These are phyloP conservation scores for Tuber magnatum DNA, from an alignment of 495 filamentous ascomycete genomes.

Conservation along the genomic window DNA sequence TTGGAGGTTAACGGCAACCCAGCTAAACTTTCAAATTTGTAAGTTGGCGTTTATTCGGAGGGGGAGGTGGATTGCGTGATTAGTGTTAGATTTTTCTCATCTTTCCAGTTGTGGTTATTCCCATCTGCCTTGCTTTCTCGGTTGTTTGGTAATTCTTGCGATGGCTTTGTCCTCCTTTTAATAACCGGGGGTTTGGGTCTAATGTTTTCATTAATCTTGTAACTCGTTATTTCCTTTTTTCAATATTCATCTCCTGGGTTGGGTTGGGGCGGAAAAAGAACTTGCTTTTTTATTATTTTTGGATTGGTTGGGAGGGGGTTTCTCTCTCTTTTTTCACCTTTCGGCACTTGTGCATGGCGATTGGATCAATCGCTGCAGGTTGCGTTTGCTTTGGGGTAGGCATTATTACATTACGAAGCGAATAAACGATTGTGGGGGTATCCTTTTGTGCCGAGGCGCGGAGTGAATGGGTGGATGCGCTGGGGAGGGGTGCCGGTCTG, in stretches of 20 bases:
- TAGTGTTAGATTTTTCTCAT: slow-evolving; percentile 1
- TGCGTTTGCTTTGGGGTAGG: neutral
- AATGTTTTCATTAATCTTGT: neutral
- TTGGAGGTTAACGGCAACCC: slow-evolving; percentile 17
- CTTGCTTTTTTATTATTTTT: neutral
- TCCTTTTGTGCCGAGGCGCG: neutral
- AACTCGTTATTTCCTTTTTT: neutral
- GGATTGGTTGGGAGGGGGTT: neutral
- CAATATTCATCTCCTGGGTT: neutral
- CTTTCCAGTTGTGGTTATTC: neutral
- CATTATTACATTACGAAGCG: neutral
- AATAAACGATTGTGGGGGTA: slow-evolving; percentile 1
- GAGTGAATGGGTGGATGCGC: neutral
- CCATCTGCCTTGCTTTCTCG: slow-evolving; percentile 3
- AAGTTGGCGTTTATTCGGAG: neutral
- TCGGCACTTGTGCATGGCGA: neutral
- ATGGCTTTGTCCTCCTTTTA: neutral
- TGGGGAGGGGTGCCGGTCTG: neutral
- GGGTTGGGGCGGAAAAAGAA: neutral
- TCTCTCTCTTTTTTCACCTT: neutral
- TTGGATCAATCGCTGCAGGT: neutral
- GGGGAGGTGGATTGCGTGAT: neutral
- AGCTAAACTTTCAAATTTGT: neutral
- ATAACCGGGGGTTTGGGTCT: neutral
- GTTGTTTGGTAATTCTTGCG: slow-evolving; percentile 1